Evolutionary conservation across 345 rosid genomes (phyloP).

Genomic region (Draba incana): DNA sequence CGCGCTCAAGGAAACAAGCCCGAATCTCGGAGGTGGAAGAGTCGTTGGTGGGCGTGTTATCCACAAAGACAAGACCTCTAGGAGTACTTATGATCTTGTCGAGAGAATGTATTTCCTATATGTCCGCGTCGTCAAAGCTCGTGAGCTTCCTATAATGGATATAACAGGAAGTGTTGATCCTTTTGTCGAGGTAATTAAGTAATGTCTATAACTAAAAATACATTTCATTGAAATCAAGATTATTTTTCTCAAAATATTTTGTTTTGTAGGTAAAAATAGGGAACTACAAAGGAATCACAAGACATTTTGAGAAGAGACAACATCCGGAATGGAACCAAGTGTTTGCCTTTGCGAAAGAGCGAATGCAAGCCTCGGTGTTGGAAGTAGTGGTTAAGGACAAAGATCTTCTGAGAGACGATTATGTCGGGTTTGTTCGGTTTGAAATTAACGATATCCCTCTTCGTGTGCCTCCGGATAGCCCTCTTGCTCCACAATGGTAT

Average conservation of each 20-base stretch:
- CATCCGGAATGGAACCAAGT: conserved; percentile 98
- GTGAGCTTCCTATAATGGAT: conserved; percentile 88
- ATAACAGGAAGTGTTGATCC: conserved; percentile 94
- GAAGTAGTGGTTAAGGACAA: conserved; percentile 91
- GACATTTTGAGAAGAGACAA: conserved; percentile 82
- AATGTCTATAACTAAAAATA: background rate
- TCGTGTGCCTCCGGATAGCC: conserved; percentile 97
- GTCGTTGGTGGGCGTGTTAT: conserved; percentile 88
- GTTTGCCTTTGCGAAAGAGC: conserved; percentile 92
- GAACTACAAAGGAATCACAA: conserved; percentile 89
- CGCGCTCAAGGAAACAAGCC: conserved; percentile 90
- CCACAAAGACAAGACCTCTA: conserved; percentile 67
- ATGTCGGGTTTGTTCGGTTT: conserved; percentile 79
- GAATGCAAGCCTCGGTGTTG: conserved; percentile 85
- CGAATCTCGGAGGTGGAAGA: conserved; percentile 92
- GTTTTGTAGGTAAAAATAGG: conserved; percentile 69
- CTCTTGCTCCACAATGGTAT: conserved; percentile 98
- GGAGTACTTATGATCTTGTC: conserved; percentile 95
- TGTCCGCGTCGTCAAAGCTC: conserved; percentile 95
- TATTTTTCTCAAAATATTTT: background rate
- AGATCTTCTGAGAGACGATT: conserved; percentile 85
- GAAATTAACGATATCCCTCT: conserved; percentile 86
- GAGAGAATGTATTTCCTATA: conserved; percentile 95
- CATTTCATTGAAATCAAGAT: background rate
- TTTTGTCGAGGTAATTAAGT: conserved; percentile 69